phyloP scores from a whole-genome alignment of 331 rosid species.

The Phaseolus coccineus region DNA sequence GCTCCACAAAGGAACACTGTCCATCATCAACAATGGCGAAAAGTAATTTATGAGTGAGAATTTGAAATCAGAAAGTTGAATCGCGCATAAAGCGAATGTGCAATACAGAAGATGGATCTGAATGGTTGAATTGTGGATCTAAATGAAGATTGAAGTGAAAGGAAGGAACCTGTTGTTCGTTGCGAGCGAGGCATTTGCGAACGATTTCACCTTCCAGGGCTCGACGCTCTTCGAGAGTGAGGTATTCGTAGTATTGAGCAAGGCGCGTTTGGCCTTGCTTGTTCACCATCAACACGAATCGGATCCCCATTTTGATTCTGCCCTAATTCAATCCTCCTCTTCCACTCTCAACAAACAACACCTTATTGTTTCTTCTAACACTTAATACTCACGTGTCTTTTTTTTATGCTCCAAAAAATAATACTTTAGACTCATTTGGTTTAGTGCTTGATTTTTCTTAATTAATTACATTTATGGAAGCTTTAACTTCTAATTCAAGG shows the following conservation, averaged over 20 bases:
- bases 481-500: too few species aligned
- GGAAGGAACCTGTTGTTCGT: conserved; percentile 74
- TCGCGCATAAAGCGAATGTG: neutral
- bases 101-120: neutral
- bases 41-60: conserved; percentile 40
- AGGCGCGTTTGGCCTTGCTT: conserved; percentile 96
- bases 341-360: neutral
- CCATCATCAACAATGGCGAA: conserved; percentile 9
- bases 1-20: conserved; percentile 99
- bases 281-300: conserved; percentile 94
- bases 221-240: conserved; percentile 85
- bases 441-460: too few species aligned
- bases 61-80: neutral
- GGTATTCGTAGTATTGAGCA: conserved; percentile 93
- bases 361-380: neutral
- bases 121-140: neutral
- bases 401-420: too few species aligned
- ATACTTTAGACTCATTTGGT: too few species aligned
- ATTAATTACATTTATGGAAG: too few species aligned
- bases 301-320: conserved; percentile 71
- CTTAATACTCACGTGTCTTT: too few species aligned
- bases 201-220: conserved; percentile 96
- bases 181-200: conserved; percentile 94
- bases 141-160: neutral
- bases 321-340: neutral